phyloP scores from a whole-genome alignment of 176 grass and related monocot species.

The Lolium perenne region DNA sequence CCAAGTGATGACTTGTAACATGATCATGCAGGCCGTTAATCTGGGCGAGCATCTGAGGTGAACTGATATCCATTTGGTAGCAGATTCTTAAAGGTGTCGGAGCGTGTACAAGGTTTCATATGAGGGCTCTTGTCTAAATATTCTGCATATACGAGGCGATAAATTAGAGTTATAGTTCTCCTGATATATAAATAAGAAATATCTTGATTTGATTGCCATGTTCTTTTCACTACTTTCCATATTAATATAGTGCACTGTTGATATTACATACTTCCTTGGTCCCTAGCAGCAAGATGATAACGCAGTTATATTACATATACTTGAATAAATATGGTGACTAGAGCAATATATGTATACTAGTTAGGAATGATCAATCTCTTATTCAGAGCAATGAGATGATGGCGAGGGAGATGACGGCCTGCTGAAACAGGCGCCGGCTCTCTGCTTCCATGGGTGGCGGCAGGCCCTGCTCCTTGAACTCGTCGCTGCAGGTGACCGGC shows the following conservation, averaged over 20 bases:
- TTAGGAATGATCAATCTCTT: too few relatives aligned
- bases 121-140: not conserved
- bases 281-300: not conserved
- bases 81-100: not conserved
- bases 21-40: not conserved
- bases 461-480: constrained; percentile 53
- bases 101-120: not conserved
- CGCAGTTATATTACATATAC: not conserved
- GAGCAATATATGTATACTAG: not conserved
- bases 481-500: constrained; percentile 56
- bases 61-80: not conserved
- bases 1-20: constrained; percentile 32
- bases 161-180: not conserved
- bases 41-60: not conserved
- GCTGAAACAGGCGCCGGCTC: constrained; percentile 41
- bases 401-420: constrained; percentile 63
- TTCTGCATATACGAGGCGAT: not conserved
- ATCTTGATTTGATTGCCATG: too few relatives aligned
- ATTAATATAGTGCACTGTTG: not conserved
- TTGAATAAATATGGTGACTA: not conserved
- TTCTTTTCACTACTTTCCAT: too few relatives aligned
- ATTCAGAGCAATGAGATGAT: constrained; percentile 39
- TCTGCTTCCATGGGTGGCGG: constrained; percentile 43
- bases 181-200: not conserved
- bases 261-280: not conserved